Evolutionary conservation across 805 yeast species (phyloP).

Genomic region (Pichia sporocuriosa): DNA sequence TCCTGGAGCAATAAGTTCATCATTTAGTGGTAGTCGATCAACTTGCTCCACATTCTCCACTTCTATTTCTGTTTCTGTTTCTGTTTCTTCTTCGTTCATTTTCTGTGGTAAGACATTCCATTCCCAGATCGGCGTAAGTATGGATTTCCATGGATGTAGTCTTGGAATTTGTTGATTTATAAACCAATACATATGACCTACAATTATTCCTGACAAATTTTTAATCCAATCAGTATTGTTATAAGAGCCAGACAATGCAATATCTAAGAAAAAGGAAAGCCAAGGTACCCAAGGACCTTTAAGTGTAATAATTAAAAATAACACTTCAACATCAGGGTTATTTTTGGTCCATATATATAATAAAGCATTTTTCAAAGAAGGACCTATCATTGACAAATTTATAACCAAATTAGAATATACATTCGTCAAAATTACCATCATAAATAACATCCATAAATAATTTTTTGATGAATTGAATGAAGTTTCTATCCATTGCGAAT

Average conservation of each 20-base stretch:
- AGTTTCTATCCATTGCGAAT: conserved; percentile 35
- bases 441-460: conserved; percentile 33
- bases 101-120: conserved; percentile 16
- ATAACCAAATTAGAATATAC: conserved; percentile 25
- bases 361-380: conserved; percentile 32
- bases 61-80: neutral
- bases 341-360: conserved; percentile 43
- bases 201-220: conserved; percentile 32
- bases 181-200: conserved; percentile 38
- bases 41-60: neutral
- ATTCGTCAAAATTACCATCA: conserved; percentile 27
- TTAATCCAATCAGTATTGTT: conserved; percentile 8
- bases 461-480: conserved; percentile 28
- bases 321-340: conserved; percentile 34
- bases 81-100: neutral
- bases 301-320: conserved; percentile 36
- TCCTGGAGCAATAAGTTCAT: too few relatives aligned
- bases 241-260: conserved; percentile 4
- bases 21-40: neutral
- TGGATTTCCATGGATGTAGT: conserved; percentile 28
- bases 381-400: conserved; percentile 32
- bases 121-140: conserved; percentile 38
- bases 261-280: conserved; percentile 24
- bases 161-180: conserved; percentile 38
- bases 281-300: conserved; percentile 40